phyloP scores from a whole-genome alignment of 1,284 basidiomycete genomes.

The Trametes hirsuta region DNA sequence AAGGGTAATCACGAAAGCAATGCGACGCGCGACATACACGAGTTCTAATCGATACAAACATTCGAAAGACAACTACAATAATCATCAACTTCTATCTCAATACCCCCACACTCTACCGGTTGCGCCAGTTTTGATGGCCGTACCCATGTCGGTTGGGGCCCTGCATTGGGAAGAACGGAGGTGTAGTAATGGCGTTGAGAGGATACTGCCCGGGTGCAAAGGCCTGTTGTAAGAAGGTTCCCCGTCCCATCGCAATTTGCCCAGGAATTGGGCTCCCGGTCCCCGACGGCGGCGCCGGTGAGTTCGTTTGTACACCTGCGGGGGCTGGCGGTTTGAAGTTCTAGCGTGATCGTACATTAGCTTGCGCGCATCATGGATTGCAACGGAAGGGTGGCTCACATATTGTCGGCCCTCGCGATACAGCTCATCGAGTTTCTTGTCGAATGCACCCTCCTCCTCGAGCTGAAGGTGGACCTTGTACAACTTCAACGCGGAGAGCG shows the following conservation, averaged over 20 bases:
- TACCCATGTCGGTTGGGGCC: slow-evolving; percentile 13
- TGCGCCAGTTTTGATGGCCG: slow-evolving; percentile 24
- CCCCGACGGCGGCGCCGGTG: slow-evolving; percentile 12
- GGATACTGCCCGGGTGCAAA: slow-evolving; percentile 13
- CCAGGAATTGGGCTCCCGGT: slow-evolving; percentile 17
- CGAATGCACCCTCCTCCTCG: slow-evolving; percentile 78
- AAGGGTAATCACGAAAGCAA: not conserved
- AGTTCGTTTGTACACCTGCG: slow-evolving; percentile 9
- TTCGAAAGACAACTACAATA: not conserved
- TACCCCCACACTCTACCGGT: slow-evolving; percentile 5
- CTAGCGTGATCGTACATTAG: slow-evolving; percentile 4
- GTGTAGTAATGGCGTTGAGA: slow-evolving; percentile 19
- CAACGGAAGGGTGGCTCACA: slow-evolving; percentile 45
- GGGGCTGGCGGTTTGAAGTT: slow-evolving; percentile 27
- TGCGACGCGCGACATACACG: slow-evolving; percentile 1
- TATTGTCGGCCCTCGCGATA: slow-evolving; percentile 75
- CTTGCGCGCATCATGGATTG: not conserved
- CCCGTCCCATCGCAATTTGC: slow-evolving; percentile 20
- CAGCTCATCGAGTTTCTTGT: slow-evolving; percentile 86
- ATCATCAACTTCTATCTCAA: not conserved
- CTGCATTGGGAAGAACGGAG: slow-evolving; percentile 17
- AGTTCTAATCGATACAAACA: slow-evolving; percentile 5
- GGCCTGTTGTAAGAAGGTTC: slow-evolving; percentile 17
- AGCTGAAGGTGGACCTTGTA: slow-evolving; percentile 86
- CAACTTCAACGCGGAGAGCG: slow-evolving; percentile 84